Base-by-base conservation (phyloP, 1,139 yeast species). In the Yamadazyma songkhlaensis region DNA sequence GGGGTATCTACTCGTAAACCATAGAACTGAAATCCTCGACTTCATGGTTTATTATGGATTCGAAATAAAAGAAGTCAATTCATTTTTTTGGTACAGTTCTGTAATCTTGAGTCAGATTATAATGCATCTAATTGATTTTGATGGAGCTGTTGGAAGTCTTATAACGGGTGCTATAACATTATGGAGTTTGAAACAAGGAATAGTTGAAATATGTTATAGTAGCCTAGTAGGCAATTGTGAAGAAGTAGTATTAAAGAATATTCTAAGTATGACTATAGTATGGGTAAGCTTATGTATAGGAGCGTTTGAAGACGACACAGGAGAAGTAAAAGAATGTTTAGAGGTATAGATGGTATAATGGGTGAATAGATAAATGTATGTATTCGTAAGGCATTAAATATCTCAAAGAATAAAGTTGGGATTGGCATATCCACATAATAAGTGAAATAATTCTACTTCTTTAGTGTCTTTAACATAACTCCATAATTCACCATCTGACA, bases 381-480 rank as follows among this genome's bases (percentile, higher is more conserved):
- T 17, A 17, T 26, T 26, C 15, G 29, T 25, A 5, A n/a, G 12
- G 11, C 13, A 25, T 25, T 12, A 25, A n/a, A 27, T 11, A 9
- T 6, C 11, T 14, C 33, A 39, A 13, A 39, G 28, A 8, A 23
- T 27, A 25, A 40, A 31, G 21, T 34, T 38, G 7, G 51, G 51
- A 26, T 40, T 44, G n/a, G 51, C 39, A 27, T 44, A 48, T 14
- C 47, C 49, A 40, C 50, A 45, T n/a, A 48, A 27, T 15, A 48
- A 37, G 8, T 48, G 44, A 31, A 48, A 47, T 27, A 48, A 29
- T 13, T 41, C 45, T 3, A 41, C 26, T 7, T 44, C 44, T 31
- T 42, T 39, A 7, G 38, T n/a, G 6, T 32, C 30, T 29, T 46
- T 40, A 2, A 47, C 45, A 22, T 25, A 46, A 11, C 39, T 37